Percentiles rank a stretch among this genome's conserved stretches.
phyloP scores from a whole-genome alignment of 2,329 filamentous ascomycete species.

The Colletotrichum tropicale region DNA sequence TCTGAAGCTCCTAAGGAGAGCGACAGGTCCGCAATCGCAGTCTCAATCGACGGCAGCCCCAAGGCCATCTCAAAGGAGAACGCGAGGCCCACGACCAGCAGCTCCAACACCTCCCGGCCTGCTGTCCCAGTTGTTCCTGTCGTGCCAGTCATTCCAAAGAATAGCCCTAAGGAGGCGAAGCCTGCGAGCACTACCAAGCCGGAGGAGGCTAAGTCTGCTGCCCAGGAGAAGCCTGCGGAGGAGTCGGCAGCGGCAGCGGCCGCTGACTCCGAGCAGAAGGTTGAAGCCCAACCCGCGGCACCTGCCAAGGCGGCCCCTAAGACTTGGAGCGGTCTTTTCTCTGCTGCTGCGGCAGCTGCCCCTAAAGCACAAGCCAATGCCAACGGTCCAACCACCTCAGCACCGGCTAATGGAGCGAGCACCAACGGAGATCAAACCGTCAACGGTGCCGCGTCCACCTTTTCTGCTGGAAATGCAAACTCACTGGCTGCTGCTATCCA shows the following conservation, averaged over 20 bases:
- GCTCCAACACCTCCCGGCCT: slow-evolving; percentile 29
- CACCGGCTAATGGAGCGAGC: slow-evolving; percentile 20
- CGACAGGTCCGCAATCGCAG: neutral
- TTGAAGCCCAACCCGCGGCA: slow-evolving; percentile 23
- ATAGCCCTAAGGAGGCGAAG: slow-evolving; percentile 30
- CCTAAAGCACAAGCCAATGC: slow-evolving; percentile 23
- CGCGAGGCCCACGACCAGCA: slow-evolving; percentile 17
- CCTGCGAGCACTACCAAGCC: neutral
- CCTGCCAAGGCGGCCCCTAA: slow-evolving; percentile 32
- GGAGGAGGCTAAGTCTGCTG: neutral
- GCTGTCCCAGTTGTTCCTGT: slow-evolving; percentile 47
- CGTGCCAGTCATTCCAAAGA: slow-evolving; percentile 52
- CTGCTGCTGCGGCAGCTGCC: slow-evolving; percentile 23
- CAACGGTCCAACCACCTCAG: slow-evolving; percentile 17
- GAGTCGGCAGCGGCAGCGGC: slow-evolving; percentile 7
- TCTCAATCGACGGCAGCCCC: neutral
- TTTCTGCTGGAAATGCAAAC: slow-evolving; percentile 31
- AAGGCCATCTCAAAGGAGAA: slow-evolving; percentile 15
- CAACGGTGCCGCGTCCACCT: neutral
- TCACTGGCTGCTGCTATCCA: slow-evolving; percentile 79
- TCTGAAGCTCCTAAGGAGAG: slow-evolving; percentile 4
- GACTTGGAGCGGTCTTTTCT: slow-evolving; percentile 46
- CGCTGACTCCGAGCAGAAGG: slow-evolving; percentile 11
- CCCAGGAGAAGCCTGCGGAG: slow-evolving; percentile 28
- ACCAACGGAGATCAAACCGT: slow-evolving; percentile 12